phyloP scores from a whole-genome alignment of 2,329 filamentous ascomycete genomes.

The Phialophora chinensis region DNA sequence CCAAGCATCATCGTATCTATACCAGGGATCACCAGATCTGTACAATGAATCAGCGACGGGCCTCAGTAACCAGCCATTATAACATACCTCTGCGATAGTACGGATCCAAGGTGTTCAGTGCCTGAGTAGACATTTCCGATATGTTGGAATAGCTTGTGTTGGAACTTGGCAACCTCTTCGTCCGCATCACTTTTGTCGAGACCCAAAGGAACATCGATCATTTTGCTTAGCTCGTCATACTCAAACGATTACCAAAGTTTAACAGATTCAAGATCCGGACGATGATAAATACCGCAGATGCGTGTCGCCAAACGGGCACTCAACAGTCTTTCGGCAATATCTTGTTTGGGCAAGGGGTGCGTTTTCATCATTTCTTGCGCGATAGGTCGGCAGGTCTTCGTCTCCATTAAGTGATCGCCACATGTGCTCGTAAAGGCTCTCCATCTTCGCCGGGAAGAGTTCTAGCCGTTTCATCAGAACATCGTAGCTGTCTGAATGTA shows the following conservation, averaged over 20 bases:
- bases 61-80: background rate
- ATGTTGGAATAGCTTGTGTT: background rate
- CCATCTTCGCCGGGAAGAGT: slow-evolving; percentile 2
- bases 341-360: background rate
- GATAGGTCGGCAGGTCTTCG: slow-evolving; percentile 2
- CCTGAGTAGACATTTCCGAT: background rate
- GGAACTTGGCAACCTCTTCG: background rate
- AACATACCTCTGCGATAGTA: background rate
- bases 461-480: background rate
- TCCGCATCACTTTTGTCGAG: background rate
- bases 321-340: background rate
- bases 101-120: too few species aligned
- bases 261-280: background rate
- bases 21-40: too few species aligned
- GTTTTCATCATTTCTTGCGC: background rate
- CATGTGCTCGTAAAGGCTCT: slow-evolving; percentile 1
- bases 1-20: too few species aligned
- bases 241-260: background rate
- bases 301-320: background rate
- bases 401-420: slow-evolving; percentile 6
- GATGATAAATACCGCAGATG: background rate
- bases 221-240: background rate
- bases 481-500: background rate
- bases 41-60: background rate
- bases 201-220: background rate